A percentile compares a stretch with the other conserved stretches of the same genome.
These are phyloP conservation scores for Coniochaeta prunicola DNA, from an alignment of 2,329 filamentous ascomycete species.

Conservation along the genomic window DNA sequence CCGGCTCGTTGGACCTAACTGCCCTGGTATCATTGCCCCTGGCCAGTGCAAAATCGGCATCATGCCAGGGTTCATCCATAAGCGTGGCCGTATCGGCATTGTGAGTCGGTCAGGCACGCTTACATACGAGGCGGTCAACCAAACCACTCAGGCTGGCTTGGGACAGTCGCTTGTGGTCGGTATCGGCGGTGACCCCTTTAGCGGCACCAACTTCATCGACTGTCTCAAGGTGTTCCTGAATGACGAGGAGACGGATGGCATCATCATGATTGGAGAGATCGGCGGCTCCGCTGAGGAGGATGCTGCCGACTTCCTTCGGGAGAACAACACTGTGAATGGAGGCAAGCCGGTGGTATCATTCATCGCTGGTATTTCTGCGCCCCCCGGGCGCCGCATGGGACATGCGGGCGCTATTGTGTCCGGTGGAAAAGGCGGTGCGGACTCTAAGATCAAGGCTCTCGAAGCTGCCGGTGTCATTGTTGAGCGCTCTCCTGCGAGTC, in stretches of 20 bases:
- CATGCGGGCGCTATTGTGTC: constrained; percentile 98
- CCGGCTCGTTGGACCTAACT: constrained; percentile 93
- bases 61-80: constrained; percentile 99
- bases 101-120: constrained; percentile 97
- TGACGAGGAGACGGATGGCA: constrained; percentile 94
- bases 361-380: constrained; percentile 96
- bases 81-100: constrained; percentile 96
- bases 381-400: constrained; percentile 94
- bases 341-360: constrained; percentile 95
- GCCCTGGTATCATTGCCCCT: constrained; percentile 89
- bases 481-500: constrained; percentile 83
- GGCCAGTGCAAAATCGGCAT: constrained; percentile 99
- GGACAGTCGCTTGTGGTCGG: constrained; percentile 97
- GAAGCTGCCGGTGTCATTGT: constrained; percentile 92
- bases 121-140: constrained; percentile 99
- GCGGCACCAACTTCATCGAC: constrained; percentile 99
- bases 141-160: constrained; percentile 93
- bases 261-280: constrained; percentile 99
- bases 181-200: constrained; percentile 98
- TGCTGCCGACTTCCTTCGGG: constrained; percentile 89
- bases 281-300: constrained; percentile 97
- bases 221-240: constrained; percentile 95
- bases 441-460: constrained; percentile 95
- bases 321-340: constrained; percentile 77
- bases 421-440: constrained; percentile 94